phyloP scores from a whole-genome alignment of 257 asterid species.

The Ballota nigra region DNA sequence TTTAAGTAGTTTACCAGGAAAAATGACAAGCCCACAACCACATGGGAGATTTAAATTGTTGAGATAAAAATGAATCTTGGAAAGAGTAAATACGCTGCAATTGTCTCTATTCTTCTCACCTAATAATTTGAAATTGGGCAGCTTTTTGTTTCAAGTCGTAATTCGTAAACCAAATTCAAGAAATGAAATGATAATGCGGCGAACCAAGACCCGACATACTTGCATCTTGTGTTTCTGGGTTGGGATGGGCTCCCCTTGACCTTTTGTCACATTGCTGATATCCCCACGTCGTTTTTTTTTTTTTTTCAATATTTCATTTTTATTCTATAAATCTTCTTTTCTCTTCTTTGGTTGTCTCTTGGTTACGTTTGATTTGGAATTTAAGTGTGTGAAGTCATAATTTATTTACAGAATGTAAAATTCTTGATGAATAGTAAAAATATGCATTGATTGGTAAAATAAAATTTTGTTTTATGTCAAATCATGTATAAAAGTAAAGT shows the following conservation, averaged over 20 bases:
- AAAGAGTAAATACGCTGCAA: background rate
- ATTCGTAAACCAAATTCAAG: background rate
- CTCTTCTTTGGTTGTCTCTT: too few species aligned
- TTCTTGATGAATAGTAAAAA: too few species aligned
- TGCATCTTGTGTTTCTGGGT: background rate
- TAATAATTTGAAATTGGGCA: background rate
- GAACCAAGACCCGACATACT: background rate
- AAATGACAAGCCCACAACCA: slow-evolving; percentile 8
- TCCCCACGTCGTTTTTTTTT: background rate
- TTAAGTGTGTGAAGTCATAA: too few species aligned
- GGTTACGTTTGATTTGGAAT: too few species aligned
- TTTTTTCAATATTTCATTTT: background rate
- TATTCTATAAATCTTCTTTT: too few species aligned
- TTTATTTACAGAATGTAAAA: too few species aligned
- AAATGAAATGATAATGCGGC: background rate
- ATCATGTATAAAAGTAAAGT: too few species aligned
- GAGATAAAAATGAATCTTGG: background rate
- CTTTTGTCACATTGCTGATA: background rate
- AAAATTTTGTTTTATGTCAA: too few species aligned
- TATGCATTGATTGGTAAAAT: too few species aligned
- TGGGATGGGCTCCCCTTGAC: slow-evolving; percentile 10
- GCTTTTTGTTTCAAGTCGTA: background rate
- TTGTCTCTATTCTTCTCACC: background rate
- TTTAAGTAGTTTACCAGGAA: slow-evolving; percentile 8
- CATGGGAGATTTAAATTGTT: background rate